These are phyloP conservation scores for Fusarium buxicola DNA, from an alignment of 2,329 filamentous ascomycete genomes.

Conservation along the genomic window DNA sequence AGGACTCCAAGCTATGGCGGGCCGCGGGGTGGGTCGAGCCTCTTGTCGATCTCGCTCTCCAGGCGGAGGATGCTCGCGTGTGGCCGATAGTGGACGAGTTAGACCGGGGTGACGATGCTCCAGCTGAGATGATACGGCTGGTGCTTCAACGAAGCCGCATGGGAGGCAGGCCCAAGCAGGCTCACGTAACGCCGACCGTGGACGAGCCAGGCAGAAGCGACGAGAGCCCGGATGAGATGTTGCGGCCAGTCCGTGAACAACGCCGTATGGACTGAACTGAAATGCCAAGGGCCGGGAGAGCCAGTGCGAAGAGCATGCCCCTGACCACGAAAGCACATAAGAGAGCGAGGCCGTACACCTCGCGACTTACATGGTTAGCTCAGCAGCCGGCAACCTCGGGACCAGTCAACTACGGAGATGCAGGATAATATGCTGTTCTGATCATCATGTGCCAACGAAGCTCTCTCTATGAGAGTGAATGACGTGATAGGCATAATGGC, in stretches of 20 bases:
- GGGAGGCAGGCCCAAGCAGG: conserved; percentile 26
- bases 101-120: conserved; percentile 31
- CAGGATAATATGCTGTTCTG: conserved; percentile 1
- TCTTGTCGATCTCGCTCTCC: conserved; percentile 45
- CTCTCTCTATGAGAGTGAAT: conserved; percentile 18
- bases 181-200: neutral
- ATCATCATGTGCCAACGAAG: conserved; percentile 1
- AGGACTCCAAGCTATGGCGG: conserved; percentile 13
- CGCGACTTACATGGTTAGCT: neutral
- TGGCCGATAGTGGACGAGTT: conserved; percentile 50
- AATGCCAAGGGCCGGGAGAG: neutral
- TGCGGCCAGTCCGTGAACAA: neutral
- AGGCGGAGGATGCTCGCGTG: conserved; percentile 48
- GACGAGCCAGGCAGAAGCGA: conserved; percentile 7
- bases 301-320: neutral
- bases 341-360: neutral
- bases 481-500: conserved; percentile 12
- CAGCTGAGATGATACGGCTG: conserved; percentile 36
- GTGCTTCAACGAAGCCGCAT: conserved; percentile 45
- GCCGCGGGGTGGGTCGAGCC: conserved; percentile 45
- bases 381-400: conserved; percentile 9
- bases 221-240: neutral
- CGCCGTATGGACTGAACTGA: neutral
- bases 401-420: conserved; percentile 4
- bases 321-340: neutral